Conservation (phyloP, 495 filamentous ascomycete species). For the Penicillium riverlandense region DNA sequence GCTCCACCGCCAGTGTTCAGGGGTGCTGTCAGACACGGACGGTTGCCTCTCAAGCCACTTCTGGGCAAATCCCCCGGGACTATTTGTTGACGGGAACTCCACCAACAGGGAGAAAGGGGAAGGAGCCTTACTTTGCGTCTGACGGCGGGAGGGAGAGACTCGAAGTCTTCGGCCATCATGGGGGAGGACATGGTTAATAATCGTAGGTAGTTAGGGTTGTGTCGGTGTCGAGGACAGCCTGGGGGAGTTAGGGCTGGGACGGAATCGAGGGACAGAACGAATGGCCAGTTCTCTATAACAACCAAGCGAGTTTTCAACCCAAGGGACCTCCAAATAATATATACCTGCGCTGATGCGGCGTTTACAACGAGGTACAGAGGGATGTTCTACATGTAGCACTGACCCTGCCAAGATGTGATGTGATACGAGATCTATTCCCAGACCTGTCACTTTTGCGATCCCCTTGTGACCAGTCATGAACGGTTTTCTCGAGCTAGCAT, state of each 20-base stretch:
- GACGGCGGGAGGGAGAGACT: slow-evolving; percentile 28
- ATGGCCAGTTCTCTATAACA: too few relatives aligned
- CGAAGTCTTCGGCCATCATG: slow-evolving; percentile 19
- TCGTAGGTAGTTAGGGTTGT: too few relatives aligned
- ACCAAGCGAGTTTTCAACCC: too few relatives aligned
- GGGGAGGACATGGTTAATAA: not conserved
- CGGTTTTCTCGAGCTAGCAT: not conserved
- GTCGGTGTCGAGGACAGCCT: too few relatives aligned
- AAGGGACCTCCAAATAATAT: too few relatives aligned
- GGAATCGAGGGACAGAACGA: too few relatives aligned
- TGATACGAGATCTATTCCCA: slow-evolving; percentile 15
- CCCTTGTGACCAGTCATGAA: slow-evolving; percentile 13
- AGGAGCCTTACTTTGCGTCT: slow-evolving; percentile 26
- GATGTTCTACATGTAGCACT: slow-evolving; percentile 1
- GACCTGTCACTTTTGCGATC: slow-evolving; percentile 13
- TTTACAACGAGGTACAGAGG: too few relatives aligned
- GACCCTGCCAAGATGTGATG: slow-evolving; percentile 9
- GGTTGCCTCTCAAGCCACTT: too few relatives aligned
- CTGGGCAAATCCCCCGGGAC: too few relatives aligned
- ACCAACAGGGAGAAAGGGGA: not conserved
- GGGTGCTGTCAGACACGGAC: not conserved
- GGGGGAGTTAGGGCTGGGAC: too few relatives aligned
- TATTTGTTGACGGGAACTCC: too few relatives aligned
- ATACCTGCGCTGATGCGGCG: too few relatives aligned
- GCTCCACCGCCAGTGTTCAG: slow-evolving; percentile 9